Percentiles rank a stretch among this genome's conserved stretches.
Evolutionary conservation across 768 basidiomycete species (phyloP).

Genomic region (Neoboletus brunneissimus): DNA sequence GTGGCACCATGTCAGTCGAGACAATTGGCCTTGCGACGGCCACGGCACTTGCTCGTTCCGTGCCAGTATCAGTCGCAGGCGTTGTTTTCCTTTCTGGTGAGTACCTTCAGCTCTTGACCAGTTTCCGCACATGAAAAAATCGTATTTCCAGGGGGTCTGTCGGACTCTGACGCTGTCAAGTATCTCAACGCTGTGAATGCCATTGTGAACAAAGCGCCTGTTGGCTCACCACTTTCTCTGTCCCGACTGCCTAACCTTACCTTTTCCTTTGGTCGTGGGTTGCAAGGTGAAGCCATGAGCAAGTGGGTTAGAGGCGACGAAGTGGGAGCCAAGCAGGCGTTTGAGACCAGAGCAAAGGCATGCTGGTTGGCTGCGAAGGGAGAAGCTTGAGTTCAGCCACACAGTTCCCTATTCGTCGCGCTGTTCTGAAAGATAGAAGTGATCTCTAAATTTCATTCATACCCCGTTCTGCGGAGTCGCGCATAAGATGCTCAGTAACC

Average conservation of each 20-base stretch:
- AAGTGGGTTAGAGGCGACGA: slow-evolving; percentile 48
- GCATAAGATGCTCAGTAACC: not conserved
- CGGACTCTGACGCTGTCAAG: slow-evolving; percentile 38
- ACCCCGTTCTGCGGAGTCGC: not conserved
- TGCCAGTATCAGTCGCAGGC: slow-evolving; percentile 47
- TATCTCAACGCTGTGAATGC: slow-evolving; percentile 44
- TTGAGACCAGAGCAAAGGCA: slow-evolving; percentile 42
- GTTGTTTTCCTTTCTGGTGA: slow-evolving; percentile 50
- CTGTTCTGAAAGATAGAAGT: slow-evolving; percentile 1
- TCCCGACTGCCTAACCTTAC: slow-evolving; percentile 42
- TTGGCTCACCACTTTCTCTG: slow-evolving; percentile 32
- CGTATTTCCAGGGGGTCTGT: slow-evolving; percentile 38
- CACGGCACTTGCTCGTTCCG: slow-evolving; percentile 43
- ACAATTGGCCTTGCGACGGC: slow-evolving; percentile 47
- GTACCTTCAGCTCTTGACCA: slow-evolving; percentile 6
- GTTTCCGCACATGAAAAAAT: not conserved
- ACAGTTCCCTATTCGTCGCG: not conserved
- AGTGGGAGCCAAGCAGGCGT: slow-evolving; percentile 36
- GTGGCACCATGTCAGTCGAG: slow-evolving; percentile 35
- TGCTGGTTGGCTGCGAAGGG: slow-evolving; percentile 44
- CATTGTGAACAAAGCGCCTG: slow-evolving; percentile 34
- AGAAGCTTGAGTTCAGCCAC: slow-evolving; percentile 13
- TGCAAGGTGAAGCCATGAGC: slow-evolving; percentile 50
- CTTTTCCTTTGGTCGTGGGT: slow-evolving; percentile 49
- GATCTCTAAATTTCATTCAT: not conserved